Conservation (phyloP, 1,284 basidiomycete species). For the Pisolithus thermaeus region DNA sequence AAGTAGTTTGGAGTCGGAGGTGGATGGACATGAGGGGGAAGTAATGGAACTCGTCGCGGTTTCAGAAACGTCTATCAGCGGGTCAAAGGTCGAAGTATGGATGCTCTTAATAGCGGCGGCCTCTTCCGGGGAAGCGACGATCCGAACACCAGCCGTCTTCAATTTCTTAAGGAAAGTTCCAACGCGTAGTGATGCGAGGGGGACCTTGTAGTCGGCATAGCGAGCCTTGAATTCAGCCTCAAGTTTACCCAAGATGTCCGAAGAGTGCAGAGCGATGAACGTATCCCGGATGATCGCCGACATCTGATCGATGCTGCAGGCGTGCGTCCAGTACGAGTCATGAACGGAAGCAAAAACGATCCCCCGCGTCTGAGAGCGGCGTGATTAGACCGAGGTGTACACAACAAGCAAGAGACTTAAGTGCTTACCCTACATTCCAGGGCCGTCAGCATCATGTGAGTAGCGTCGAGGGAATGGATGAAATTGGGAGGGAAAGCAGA, state of each 20-base stretch:
- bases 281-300: conserved; percentile 86
- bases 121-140: conserved; percentile 37
- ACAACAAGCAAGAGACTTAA: neutral
- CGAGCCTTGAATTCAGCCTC: conserved; percentile 70
- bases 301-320: conserved; percentile 86
- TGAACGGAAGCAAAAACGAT: conserved; percentile 94
- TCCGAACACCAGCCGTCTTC: conserved; percentile 35
- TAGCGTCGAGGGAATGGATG: conserved; percentile 96
- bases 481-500: conserved; percentile 99
- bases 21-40: conserved; percentile 2
- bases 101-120: conserved; percentile 31
- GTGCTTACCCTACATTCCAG: conserved; percentile 73
- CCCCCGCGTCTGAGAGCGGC: conserved; percentile 45
- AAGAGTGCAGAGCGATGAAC: conserved; percentile 89
- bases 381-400: conserved; percentile 6
- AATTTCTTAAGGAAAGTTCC: conserved; percentile 35
- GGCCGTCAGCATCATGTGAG: conserved; percentile 99
- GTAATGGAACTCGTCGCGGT: conserved; percentile 16
- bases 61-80: conserved; percentile 22
- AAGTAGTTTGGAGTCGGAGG: neutral
- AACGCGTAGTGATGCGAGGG: conserved; percentile 47
- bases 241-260: conserved; percentile 70
- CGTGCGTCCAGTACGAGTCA: conserved; percentile 99
- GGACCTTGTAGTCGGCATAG: conserved; percentile 73
- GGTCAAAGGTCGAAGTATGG: conserved; percentile 20